These are phyloP conservation scores for Xylaria palmicola DNA, from an alignment of 495 filamentous ascomycete genomes.

Conservation along the genomic window DNA sequence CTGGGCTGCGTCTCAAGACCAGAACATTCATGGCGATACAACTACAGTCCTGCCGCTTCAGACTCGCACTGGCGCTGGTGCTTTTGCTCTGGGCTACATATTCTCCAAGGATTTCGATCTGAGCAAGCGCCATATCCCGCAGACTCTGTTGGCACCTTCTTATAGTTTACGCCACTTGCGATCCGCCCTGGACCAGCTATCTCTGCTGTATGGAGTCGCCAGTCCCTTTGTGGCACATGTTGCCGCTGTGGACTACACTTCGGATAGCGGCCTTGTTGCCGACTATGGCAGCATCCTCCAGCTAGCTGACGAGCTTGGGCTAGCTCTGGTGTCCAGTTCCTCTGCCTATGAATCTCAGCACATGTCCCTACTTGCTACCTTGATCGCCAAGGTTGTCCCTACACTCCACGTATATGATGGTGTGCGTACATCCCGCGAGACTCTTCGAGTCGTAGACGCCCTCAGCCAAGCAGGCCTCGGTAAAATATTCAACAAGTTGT, in stretches of 20 bases:
- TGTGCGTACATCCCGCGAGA: constrained; percentile 80
- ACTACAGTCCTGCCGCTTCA: constrained; percentile 79
- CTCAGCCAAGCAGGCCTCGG: constrained; percentile 71
- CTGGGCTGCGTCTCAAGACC: constrained; percentile 65
- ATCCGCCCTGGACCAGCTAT: constrained; percentile 82
- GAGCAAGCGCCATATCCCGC: constrained; percentile 85
- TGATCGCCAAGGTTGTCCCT: constrained; percentile 76
- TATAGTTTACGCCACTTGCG: constrained; percentile 78
- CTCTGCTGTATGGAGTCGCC: constrained; percentile 81
- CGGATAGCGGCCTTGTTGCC: constrained; percentile 66
- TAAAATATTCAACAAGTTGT: constrained; percentile 66
- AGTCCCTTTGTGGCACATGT: constrained; percentile 92
- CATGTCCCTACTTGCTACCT: constrained; percentile 86
- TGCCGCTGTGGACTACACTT: constrained; percentile 87
- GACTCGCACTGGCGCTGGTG: constrained; percentile 83
- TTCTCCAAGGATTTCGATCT: constrained; percentile 94
- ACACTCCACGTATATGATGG: constrained; percentile 93
- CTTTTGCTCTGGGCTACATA: constrained; percentile 92
- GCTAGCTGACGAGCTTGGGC: constrained; percentile 85
- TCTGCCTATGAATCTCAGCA: constrained; percentile 92
- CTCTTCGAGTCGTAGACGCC: constrained; percentile 79
- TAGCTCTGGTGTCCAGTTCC: constrained; percentile 79
- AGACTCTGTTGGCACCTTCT: constrained; percentile 83
- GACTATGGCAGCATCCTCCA: constrained; percentile 83
- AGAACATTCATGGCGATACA: constrained; percentile 78